Conservation (phyloP, 257 asterid species). For the Solanum bukasovii region DNA sequence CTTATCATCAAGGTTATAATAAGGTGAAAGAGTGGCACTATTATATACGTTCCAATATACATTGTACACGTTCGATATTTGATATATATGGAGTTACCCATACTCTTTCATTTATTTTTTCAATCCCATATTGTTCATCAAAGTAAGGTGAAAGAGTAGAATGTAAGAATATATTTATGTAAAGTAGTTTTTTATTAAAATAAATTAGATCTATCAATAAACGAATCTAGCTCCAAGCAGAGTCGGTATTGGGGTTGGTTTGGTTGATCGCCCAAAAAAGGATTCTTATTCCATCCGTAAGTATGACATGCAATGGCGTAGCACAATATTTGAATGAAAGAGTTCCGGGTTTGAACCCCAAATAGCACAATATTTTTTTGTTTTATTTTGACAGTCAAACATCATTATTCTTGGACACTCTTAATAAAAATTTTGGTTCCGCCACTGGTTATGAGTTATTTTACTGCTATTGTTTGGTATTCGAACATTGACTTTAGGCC, state of each 20-base stretch:
- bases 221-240: background rate
- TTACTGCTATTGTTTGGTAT: background rate
- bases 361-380: no score
- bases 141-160: background rate
- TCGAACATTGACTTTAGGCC: background rate
- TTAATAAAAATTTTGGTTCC: no score
- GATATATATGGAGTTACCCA: background rate
- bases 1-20: background rate
- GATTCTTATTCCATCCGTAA: background rate
- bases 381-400: no score
- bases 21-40: no score
- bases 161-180: background rate
- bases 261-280: background rate
- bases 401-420: no score
- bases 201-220: background rate
- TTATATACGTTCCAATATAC: background rate
- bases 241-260: background rate
- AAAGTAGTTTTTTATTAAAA: background rate
- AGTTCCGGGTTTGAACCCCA: no score
- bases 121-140: background rate
- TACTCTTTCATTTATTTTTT: background rate
- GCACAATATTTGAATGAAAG: no score
- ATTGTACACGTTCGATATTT: background rate
- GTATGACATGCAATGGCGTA: background rate
- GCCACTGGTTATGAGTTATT: no score